phyloP scores from a whole-genome alignment of 73 alveolate species.

The Paramecium primaurelia region DNA sequence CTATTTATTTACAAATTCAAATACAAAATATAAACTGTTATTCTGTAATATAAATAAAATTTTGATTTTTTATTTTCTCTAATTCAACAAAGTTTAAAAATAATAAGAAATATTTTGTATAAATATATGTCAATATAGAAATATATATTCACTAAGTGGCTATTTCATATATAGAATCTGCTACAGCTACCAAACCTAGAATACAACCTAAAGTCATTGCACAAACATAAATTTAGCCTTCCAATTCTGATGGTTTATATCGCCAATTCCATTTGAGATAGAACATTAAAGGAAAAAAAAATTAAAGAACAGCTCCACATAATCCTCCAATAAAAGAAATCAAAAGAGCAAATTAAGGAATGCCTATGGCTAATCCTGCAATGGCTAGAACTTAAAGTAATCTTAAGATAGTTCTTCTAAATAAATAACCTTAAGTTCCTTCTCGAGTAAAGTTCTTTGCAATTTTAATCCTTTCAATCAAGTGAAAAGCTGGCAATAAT shows the following conservation, averaged over 20 bases:
- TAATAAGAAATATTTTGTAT: neutral
- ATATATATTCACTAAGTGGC: neutral
- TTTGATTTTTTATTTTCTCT: neutral
- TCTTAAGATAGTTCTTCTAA: slow-evolving; percentile 28
- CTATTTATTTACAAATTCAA: neutral
- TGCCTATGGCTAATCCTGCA: slow-evolving; percentile 40
- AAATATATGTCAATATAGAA: neutral
- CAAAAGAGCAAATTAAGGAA: slow-evolving; percentile 25
- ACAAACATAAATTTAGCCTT: neutral
- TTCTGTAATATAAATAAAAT: neutral
- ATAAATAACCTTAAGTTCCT: neutral
- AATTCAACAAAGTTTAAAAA: neutral
- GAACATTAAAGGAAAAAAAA: slow-evolving; percentile 33
- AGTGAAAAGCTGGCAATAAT: slow-evolving; percentile 46
- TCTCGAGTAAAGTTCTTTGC: neutral
- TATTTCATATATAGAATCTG: slow-evolving; percentile 22
- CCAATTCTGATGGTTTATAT: neutral
- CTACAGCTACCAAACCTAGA: slow-evolving; percentile 36
- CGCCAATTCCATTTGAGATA: slow-evolving; percentile 10
- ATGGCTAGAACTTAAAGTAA: slow-evolving; percentile 12
- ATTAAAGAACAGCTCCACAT: slow-evolving; percentile 12
- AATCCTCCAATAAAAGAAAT: slow-evolving; percentile 44
- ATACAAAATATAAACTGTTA: slow-evolving; percentile 24
- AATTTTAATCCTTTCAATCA: slow-evolving; percentile 16
- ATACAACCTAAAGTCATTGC: neutral